Evolutionary conservation across 768 basidiomycete species (phyloP).

Genomic region (Mrakia frigida): DNA sequence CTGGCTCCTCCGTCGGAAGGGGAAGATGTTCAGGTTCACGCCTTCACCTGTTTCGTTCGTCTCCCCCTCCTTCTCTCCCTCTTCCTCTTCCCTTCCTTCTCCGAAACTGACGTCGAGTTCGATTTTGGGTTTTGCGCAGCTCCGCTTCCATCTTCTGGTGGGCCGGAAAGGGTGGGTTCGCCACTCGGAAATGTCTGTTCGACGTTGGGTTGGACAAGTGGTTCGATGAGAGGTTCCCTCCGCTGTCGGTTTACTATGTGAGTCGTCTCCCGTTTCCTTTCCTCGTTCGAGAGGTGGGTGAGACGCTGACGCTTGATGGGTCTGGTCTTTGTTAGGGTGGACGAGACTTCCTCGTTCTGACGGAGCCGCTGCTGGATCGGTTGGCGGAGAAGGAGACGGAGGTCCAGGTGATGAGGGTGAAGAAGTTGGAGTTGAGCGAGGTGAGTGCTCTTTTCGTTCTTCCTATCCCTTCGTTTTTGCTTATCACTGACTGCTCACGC

Average conservation of each 20-base stretch:
- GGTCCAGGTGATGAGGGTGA: constrained; percentile 48
- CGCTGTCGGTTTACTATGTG: constrained; percentile 44
- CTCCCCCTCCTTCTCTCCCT: constrained; percentile 45
- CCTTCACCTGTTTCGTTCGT: constrained; percentile 50
- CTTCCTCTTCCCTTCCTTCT: neutral
- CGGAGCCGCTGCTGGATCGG: constrained; percentile 50
- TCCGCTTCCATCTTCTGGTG: constrained; percentile 41
- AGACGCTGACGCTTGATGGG: neutral
- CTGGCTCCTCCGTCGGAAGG: constrained; percentile 51
- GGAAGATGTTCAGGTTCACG: constrained; percentile 54
- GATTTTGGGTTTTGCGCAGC: neutral
- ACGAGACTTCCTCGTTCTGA: constrained; percentile 41
- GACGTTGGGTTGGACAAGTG: constrained; percentile 47
- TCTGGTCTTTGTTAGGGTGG: constrained; percentile 4
- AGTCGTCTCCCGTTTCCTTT: neutral
- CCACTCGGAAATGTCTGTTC: constrained; percentile 45
- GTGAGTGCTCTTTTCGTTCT: neutral
- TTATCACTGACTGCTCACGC: too few relatives aligned
- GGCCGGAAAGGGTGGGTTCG: constrained; percentile 51
- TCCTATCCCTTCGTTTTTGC: neutral
- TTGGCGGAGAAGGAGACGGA: constrained; percentile 47
- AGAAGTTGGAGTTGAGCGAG: constrained; percentile 48
- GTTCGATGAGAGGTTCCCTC: constrained; percentile 51
- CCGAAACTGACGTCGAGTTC: neutral
- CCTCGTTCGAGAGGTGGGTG: neutral